phyloP scores from a whole-genome alignment of 495 filamentous ascomycete genomes.

The Xylaria curta region DNA sequence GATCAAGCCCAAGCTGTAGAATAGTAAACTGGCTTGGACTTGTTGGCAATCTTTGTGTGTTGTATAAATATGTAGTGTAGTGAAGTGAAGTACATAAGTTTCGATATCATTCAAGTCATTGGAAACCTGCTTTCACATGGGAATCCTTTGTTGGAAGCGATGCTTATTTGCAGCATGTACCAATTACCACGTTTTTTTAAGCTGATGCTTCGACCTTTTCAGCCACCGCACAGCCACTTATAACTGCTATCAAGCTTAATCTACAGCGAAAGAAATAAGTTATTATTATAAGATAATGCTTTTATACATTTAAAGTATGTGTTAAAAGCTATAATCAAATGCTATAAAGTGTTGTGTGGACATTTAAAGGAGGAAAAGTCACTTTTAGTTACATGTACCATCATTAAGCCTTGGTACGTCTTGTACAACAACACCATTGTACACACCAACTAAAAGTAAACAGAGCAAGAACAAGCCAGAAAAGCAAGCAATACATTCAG shows the following conservation, averaged over 20 bases:
- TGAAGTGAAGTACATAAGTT: background rate
- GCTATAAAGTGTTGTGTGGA: background rate
- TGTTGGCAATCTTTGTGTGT: background rate
- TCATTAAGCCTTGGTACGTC: too few species aligned
- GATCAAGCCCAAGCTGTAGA: conserved; percentile 52
- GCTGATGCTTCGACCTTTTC: background rate
- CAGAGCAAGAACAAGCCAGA: background rate
- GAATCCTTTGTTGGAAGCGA: background rate
- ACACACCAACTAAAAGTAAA: background rate
- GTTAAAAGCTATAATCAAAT: background rate
- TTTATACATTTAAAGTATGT: background rate
- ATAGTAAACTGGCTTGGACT: background rate
- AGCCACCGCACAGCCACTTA: background rate
- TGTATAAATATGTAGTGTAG: conserved; percentile 11
- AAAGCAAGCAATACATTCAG: background rate
- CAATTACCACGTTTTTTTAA: background rate
- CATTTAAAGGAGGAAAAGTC: background rate
- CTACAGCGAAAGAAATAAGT: too few species aligned
- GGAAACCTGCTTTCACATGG: background rate
- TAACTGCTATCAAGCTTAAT: too few species aligned
- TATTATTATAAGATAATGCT: background rate
- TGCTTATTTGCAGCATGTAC: background rate
- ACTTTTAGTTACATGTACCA: too few species aligned
- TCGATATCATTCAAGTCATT: background rate
- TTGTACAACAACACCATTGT: background rate